Evolutionary conservation across 2,329 filamentous ascomycete species (phyloP).

Genomic region (Ceratocystis colombiana): DNA sequence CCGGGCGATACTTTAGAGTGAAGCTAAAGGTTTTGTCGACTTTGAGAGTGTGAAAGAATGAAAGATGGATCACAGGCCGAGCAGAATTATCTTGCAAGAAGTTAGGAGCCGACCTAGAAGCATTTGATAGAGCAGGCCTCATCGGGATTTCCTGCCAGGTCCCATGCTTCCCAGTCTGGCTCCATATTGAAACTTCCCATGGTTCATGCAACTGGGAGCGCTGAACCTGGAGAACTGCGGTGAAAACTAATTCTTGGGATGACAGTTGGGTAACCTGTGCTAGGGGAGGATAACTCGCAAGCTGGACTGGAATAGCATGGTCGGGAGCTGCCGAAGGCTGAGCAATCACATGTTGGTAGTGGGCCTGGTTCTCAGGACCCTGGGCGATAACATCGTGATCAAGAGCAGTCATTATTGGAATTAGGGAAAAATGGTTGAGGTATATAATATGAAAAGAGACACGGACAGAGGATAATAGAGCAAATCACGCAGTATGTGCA

Average conservation of each 20-base stretch:
- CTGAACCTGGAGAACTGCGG: conserved; percentile 59
- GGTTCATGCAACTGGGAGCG: conserved; percentile 42
- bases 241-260: conserved; percentile 46
- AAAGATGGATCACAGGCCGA: not conserved
- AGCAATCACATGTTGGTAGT: conserved; percentile 18
- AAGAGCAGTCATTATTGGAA: not conserved
- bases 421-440: not conserved
- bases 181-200: conserved; percentile 69
- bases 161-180: conserved; percentile 43
- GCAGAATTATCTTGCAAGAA: conserved; percentile 9
- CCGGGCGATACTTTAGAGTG: conserved; percentile 58
- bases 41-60: conserved; percentile 22
- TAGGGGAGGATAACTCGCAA: conserved; percentile 54
- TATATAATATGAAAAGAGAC: not conserved
- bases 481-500: conserved; percentile 11
- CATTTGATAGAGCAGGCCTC: conserved; percentile 25
- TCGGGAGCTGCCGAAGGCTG: conserved; percentile 6
- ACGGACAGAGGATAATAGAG: not conserved
- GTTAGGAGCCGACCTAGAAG: not conserved
- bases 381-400: conserved; percentile 20
- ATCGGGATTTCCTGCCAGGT: conserved; percentile 44
- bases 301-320: conserved; percentile 12
- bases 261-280: conserved; percentile 60
- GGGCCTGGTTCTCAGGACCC: conserved; percentile 19
- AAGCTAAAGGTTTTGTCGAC: conserved; percentile 36